A percentile compares a stretch with the other conserved stretches of the same genome.
phyloP scores from a whole-genome alignment of 768 basidiomycete species.

The Hemileccinum impolitum region DNA sequence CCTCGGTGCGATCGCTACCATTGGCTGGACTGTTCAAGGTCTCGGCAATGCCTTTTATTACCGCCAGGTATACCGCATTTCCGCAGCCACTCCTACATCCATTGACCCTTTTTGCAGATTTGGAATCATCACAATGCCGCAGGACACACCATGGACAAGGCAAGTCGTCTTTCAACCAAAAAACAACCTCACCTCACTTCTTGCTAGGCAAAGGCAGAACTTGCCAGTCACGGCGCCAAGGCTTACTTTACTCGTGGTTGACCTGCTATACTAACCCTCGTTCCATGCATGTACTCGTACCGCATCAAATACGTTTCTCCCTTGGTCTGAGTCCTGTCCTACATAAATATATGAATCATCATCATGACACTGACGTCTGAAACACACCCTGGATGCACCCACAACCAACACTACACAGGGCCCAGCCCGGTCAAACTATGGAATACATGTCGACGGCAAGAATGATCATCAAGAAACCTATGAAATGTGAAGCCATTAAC shows the following conservation, averaged over 20 bases:
- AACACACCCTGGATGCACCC: not conserved
- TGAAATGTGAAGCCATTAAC: constrained; percentile 87
- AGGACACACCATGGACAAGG: constrained; percentile 88
- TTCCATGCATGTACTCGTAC: constrained; percentile 19
- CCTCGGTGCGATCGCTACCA: constrained; percentile 74
- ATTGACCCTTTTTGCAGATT: constrained; percentile 45
- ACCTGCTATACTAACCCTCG: constrained; percentile 21
- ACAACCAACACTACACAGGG: not conserved
- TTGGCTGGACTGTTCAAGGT: constrained; percentile 87
- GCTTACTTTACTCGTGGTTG: constrained; percentile 84
- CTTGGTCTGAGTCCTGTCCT: not conserved
- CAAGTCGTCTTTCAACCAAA: constrained; percentile 25
- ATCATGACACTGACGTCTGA: constrained; percentile 9
- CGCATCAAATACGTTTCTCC: constrained; percentile 1
- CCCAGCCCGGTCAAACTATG: not conserved
- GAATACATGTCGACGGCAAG: constrained; percentile 9
- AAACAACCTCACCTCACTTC: constrained; percentile 5
- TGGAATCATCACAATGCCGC: constrained; percentile 77
- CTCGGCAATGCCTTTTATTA: constrained; percentile 79
- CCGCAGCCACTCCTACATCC: constrained; percentile 6
- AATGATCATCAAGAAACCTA: constrained; percentile 26
- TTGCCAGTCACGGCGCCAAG: constrained; percentile 81
- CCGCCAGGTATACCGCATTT: constrained; percentile 53
- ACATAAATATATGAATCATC: constrained; percentile 21
- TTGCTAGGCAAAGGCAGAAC: constrained; percentile 73